Evolutionary conservation across 2,329 filamentous ascomycete species (phyloP), one percentile per base, ranked within the genome.

Genomic region (Ophiosphaerella korrae): DNA sequence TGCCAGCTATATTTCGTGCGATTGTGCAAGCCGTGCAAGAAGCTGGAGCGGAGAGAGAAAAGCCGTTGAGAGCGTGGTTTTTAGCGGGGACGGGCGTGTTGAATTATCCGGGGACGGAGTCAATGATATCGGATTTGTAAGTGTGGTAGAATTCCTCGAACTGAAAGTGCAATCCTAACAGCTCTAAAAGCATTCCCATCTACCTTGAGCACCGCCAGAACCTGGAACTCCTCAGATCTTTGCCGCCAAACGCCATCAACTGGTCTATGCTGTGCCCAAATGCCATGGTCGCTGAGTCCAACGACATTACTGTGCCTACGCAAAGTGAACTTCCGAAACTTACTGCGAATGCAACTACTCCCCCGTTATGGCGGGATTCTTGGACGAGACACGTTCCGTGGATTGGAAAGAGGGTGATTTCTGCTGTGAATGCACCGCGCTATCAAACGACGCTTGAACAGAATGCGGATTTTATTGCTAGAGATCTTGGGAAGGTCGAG

Each of bases 391-490:
- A 57, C 21, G 70, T 69, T 12, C 71, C 65, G 16, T 63, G 63
- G 42, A 62, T 77, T 37, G 74, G 73, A 11, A 64, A 52, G 44
- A 46, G 60, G 31, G 7, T 75, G 24, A 47, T 65, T n/a, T 47
- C 59, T 6, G 55, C 51, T 1, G 67, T 68, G 48, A 67, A 75
- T 50, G 55, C 57, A 7, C 29, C 48, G 29, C 63, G 69, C 13
- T 76, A 77, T 61, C 42, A 51, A 13, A 75, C 72, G 2, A 74
- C 69, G 11, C 67, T 76, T 8, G 75, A 78, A 52, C 68, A 74
- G 48, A 71, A 73, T 49, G 76, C 75, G 2, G 76, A 77, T n/a
- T 74, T 77, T 40, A 67, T 78, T 37, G 74, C 75, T 11, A 64
- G 57, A 38, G 75, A 78, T 59, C 60, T 78, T 38, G 71, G 68